Conservation (phyloP, 495 filamentous ascomycete genomes). For the Lasiosphaeris hirsuta region DNA sequence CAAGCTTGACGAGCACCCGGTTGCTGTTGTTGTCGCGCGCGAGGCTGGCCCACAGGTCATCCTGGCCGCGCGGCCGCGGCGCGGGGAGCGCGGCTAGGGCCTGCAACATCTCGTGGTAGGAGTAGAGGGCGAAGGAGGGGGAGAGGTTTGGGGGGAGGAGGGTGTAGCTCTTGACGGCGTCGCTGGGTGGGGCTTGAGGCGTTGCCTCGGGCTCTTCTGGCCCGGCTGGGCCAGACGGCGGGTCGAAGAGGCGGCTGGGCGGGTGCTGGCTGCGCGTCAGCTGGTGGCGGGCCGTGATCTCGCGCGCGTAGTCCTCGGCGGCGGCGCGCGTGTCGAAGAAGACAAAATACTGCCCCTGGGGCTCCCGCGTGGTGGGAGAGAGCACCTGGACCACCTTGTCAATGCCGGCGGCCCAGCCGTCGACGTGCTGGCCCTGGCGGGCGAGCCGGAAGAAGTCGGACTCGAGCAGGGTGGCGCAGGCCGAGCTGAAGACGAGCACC, state of each 20-base stretch:
- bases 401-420: slow-evolving; percentile 59
- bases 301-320: slow-evolving; percentile 52
- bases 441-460: slow-evolving; percentile 62
- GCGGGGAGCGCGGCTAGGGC: neutral
- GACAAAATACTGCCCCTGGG: slow-evolving; percentile 56
- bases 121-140: slow-evolving; percentile 19
- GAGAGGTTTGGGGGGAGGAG: neutral
- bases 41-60: neutral
- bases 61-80: too few species aligned
- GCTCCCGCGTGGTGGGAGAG: slow-evolving; percentile 50
- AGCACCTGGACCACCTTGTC: slow-evolving; percentile 51
- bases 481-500: slow-evolving; percentile 48
- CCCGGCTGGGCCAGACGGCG: neutral
- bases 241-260: slow-evolving; percentile 22
- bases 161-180: neutral
- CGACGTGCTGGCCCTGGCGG: slow-evolving; percentile 58
- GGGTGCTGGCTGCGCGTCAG: slow-evolving; percentile 27
- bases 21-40: neutral
- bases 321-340: slow-evolving; percentile 55
- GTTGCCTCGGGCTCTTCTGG: too few species aligned
- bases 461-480: slow-evolving; percentile 52
- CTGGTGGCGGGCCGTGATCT: slow-evolving; percentile 44
- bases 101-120: slow-evolving; percentile 5
- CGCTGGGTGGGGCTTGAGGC: too few species aligned
- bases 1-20: slow-evolving; percentile 43